Percentiles rank a stretch among this genome's conserved stretches.
Conservation (phyloP, 257 asterid genomes). For the Forsythia suspensa region DNA sequence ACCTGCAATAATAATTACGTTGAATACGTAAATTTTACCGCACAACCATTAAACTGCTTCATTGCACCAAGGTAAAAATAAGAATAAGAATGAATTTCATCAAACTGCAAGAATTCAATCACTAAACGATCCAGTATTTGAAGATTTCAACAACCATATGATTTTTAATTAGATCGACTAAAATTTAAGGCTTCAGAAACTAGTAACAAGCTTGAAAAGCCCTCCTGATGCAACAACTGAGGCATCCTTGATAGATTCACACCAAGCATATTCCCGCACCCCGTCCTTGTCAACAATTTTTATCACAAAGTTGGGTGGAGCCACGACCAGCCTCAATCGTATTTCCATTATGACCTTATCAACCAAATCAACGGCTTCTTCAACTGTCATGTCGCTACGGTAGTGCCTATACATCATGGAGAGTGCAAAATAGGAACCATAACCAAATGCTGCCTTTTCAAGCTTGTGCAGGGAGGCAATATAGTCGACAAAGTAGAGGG, state of each 20-base stretch:
- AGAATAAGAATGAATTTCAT: too few species aligned
- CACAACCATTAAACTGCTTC: too few species aligned
- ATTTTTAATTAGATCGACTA: too few species aligned
- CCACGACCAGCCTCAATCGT: slow-evolving; percentile 79
- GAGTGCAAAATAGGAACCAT: slow-evolving; percentile 86
- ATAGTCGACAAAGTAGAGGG: slow-evolving; percentile 75
- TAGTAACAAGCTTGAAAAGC: too few species aligned
- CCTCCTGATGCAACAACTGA: background rate
- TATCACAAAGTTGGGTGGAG: slow-evolving; percentile 89
- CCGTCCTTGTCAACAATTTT: slow-evolving; percentile 92
- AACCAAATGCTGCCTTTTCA: slow-evolving; percentile 90
- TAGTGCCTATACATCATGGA: slow-evolving; percentile 93
- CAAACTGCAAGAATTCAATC: too few species aligned
- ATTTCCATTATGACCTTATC: slow-evolving; percentile 84
- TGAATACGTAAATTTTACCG: too few species aligned
- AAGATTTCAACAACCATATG: too few species aligned
- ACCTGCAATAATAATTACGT: too few species aligned
- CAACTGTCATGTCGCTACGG: slow-evolving; percentile 63
- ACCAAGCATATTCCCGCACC: slow-evolving; percentile 83
- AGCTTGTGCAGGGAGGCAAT: slow-evolving; percentile 89
- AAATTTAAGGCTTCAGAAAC: too few species aligned
- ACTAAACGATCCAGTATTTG: too few species aligned
- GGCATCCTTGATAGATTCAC: slow-evolving; percentile 63
- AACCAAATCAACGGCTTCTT: slow-evolving; percentile 79
- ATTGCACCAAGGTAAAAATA: too few species aligned